Conservation (phyloP, 2,329 filamentous ascomycete species). For the Sarocladium brachiariae region DNA sequence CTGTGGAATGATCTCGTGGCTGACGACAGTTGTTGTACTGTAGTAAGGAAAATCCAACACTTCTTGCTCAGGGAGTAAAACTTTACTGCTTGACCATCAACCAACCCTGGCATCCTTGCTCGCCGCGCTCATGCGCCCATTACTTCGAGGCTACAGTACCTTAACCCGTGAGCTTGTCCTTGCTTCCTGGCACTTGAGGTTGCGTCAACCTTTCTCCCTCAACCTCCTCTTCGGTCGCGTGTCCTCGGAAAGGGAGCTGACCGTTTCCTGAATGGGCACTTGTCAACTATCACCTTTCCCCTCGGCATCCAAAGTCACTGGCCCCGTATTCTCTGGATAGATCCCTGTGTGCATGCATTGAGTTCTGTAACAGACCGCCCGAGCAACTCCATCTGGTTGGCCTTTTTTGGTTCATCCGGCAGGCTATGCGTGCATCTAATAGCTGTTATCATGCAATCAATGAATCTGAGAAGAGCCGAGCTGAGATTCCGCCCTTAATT, state of each 20-base stretch:
- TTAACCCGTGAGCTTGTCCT: no score
- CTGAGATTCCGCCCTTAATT: not conserved
- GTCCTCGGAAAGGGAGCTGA: no score
- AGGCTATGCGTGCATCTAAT: not conserved
- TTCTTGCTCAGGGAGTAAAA: no score
- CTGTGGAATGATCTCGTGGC: slow-evolving; percentile 1
- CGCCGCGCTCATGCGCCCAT: slow-evolving; percentile 5
- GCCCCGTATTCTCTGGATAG: no score
- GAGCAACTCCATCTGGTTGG: not conserved
- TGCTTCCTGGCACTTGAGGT: not conserved
- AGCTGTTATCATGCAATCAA: not conserved
- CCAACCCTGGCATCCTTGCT: slow-evolving; percentile 1
- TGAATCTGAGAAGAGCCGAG: not conserved
- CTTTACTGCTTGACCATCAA: no score
- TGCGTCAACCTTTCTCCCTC: no score
- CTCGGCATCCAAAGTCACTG: no score
- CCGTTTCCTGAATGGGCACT: not conserved
- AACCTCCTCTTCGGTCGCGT: no score
- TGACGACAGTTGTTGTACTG: no score
- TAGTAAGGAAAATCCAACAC: no score
- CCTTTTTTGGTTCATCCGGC: not conserved
- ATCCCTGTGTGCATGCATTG: not conserved
- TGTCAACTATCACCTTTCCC: no score
- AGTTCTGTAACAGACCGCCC: slow-evolving; percentile 4
- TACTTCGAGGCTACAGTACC: not conserved